Percentiles rank a stretch among this genome's conserved stretches.
These are phyloP conservation scores for Paramyrothecium sp. DNA, from an alignment of 2,329 filamentous ascomycete species.

Conservation along the genomic window DNA sequence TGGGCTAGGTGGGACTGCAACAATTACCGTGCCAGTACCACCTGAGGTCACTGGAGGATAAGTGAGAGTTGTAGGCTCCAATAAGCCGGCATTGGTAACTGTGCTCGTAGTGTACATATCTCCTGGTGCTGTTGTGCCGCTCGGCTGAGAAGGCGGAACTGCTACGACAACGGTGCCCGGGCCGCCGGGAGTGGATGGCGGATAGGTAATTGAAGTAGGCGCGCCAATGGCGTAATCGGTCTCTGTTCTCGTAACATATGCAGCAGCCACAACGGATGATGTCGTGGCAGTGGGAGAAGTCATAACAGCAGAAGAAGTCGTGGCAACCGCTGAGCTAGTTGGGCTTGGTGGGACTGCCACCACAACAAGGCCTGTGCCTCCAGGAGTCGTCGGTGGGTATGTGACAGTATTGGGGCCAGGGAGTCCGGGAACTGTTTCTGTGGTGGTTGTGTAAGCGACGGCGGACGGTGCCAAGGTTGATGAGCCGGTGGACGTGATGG, in stretches of 20 bases:
- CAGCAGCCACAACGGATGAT: neutral
- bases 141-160: neutral
- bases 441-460: neutral
- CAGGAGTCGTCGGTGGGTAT: neutral
- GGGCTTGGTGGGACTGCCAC: neutral
- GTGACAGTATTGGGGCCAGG: neutral
- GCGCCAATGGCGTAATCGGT: neutral
- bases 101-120: neutral
- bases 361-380: neutral
- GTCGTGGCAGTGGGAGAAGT: neutral
- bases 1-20: neutral
- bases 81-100: neutral
- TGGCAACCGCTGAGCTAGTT: neutral
- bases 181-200: neutral
- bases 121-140: neutral
- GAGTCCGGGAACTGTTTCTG: neutral
- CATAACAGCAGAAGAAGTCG: neutral
- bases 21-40: neutral
- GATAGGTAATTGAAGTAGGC: neutral
- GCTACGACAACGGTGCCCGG: neutral
- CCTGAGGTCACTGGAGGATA: neutral
- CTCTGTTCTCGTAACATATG: neutral
- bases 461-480: neutral
- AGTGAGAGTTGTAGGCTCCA: neutral
- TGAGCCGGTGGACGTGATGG: neutral